Conservation (phyloP, 257 asterid species). For the Craterostigma plantagineum region DNA sequence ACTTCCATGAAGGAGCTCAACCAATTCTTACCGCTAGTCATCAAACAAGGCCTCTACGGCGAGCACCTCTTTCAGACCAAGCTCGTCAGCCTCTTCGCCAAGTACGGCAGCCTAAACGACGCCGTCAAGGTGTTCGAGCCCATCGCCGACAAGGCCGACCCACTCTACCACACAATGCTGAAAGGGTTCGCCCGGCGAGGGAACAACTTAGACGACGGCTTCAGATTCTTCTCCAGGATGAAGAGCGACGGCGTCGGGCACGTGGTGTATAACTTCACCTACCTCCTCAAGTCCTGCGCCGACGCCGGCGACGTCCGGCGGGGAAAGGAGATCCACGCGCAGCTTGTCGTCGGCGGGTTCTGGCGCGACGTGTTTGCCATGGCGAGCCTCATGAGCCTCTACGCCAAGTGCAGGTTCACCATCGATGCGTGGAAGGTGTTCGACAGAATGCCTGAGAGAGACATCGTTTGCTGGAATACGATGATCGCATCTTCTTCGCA, state of each 20-base stretch:
- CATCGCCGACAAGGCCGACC: slow-evolving; percentile 38
- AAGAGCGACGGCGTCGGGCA: slow-evolving; percentile 36
- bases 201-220: slow-evolving; percentile 21
- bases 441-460: slow-evolving; percentile 71
- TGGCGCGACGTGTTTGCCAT: slow-evolving; percentile 33
- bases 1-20: slow-evolving; percentile 49
- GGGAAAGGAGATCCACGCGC: slow-evolving; percentile 68
- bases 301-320: slow-evolving; percentile 26
- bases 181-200: slow-evolving; percentile 42
- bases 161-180: slow-evolving; percentile 59
- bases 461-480: slow-evolving; percentile 77
- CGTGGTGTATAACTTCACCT: slow-evolving; percentile 41
- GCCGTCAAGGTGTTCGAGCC: slow-evolving; percentile 61
- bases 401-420: slow-evolving; percentile 52
- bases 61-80: slow-evolving; percentile 70
- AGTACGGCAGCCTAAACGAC: slow-evolving; percentile 46
- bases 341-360: slow-evolving; percentile 48
- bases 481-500: slow-evolving; percentile 55
- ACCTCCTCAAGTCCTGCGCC: slow-evolving; percentile 57
- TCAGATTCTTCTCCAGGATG: slow-evolving; percentile 43
- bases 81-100: slow-evolving; percentile 70
- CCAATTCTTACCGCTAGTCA: slow-evolving; percentile 57
- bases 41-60: slow-evolving; percentile 49
- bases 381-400: slow-evolving; percentile 47
- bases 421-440: slow-evolving; percentile 67